Conservation (phyloP, 805 yeast genomes). For the Yarrowia keelungensis region DNA sequence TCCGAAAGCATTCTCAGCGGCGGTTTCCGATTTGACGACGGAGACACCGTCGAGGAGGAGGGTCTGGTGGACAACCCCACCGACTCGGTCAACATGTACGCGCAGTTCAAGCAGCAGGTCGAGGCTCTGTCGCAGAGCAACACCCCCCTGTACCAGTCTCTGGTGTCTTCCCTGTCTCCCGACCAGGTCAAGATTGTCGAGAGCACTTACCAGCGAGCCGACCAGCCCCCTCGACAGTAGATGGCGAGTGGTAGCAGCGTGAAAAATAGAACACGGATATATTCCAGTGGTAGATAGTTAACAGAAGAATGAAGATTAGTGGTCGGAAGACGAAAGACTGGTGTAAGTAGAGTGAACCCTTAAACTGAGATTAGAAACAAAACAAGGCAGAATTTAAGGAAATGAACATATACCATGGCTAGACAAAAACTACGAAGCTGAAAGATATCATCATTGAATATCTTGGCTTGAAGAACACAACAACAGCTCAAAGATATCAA, state of each 20-base stretch:
- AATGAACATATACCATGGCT: no score
- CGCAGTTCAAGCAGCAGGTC: constrained; percentile 65
- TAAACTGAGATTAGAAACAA: no score
- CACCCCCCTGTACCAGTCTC: constrained; percentile 56
- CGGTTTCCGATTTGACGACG: constrained; percentile 57
- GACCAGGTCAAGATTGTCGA: constrained; percentile 52
- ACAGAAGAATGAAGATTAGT: constrained; percentile 10
- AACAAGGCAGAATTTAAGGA: no score
- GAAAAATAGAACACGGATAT: constrained; percentile 16
- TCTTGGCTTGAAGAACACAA: no score
- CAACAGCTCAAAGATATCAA: no score
- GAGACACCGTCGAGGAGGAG: constrained; percentile 82
- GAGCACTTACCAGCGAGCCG: constrained; percentile 41
- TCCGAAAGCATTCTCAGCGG: constrained; percentile 48
- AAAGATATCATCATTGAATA: no score
- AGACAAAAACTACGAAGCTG: no score
- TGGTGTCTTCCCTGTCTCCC: constrained; percentile 54
- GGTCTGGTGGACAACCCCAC: constrained; percentile 79
- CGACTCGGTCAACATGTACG: constrained; percentile 76
- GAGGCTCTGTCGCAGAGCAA: constrained; percentile 58
- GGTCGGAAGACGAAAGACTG: background rate
- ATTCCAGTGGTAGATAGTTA: constrained; percentile 15
- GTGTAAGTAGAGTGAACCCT: background rate
- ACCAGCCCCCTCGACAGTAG: constrained; percentile 18
- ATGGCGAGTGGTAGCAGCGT: background rate